Base-by-base conservation (phyloP, 2,329 filamentous ascomycete genomes). In the Calonectria hawksworthii region DNA sequence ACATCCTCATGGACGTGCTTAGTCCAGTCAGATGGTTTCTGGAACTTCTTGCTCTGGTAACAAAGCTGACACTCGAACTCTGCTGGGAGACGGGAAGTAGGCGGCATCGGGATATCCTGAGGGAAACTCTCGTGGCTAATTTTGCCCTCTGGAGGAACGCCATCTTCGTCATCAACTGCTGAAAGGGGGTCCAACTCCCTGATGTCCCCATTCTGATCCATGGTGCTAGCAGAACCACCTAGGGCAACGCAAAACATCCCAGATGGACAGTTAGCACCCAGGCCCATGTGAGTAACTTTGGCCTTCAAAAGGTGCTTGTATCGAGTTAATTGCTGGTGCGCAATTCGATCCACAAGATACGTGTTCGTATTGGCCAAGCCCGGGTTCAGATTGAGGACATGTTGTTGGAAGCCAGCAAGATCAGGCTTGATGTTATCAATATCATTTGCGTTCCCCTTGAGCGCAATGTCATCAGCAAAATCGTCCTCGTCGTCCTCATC, bases 1-100 rank as follows among this genome's bases (percentile, higher is more conserved):
- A 98, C 92, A 83, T 98, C 96, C 85, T 98, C 96, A 80, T 98
- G 95, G 0, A 98, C 95, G 82, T 98, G 96, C 83, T 98, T 98
- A 1, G 96, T 98, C 96, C 96, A 98, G 84, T 98, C 96, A 0
- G 96, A 98, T 21, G 96, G 96, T 84, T 98, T 98, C 80, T 93
- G 92, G 80, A 97, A 96, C 80, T 93, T 95, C 88, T 97, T 98
- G 68, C 93, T 90, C 79, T 93, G 92, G 86, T 95, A 98, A 86
- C 96, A 98, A 28, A 98, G 87, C 47, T 94, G 93, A 79, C 96
- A 98, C 86, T 98, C 96, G 75, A 98, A 96, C 81, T 96, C 93
- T 4, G 96, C 95, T 0, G 96, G 96, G 9, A 98, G 89, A 21
- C 91, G 90, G 73, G 88, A 90, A 3, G 95, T 93, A 2, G 95